Evolutionary conservation across 2,329 filamentous ascomycete genomes (phyloP).

Genomic region (Clarireedia hainanense): DNA sequence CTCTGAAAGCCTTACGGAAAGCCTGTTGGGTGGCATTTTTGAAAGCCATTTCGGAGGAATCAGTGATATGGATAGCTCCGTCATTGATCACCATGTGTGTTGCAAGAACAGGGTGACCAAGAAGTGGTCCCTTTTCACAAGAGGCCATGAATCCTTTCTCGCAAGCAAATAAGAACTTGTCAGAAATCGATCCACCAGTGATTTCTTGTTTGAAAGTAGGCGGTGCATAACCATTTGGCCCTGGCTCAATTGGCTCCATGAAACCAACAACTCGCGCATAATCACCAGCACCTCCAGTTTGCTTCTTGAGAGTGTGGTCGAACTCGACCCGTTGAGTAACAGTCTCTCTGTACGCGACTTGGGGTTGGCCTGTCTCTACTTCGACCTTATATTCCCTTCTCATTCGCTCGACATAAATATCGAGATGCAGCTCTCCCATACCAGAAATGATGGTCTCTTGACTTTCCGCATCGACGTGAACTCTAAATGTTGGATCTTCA

Average conservation of each 20-base stretch:
- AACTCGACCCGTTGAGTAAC: constrained; percentile 74
- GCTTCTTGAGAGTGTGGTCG: constrained; percentile 90
- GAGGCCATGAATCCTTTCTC: constrained; percentile 86
- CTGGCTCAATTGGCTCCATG: constrained; percentile 68
- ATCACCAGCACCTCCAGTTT: constrained; percentile 91
- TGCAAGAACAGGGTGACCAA: constrained; percentile 89
- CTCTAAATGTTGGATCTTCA: constrained; percentile 95
- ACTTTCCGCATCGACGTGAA: constrained; percentile 84
- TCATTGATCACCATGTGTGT: constrained; percentile 89
- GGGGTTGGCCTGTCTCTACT: constrained; percentile 89
- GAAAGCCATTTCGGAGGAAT: constrained; percentile 96
- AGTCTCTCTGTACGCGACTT: constrained; percentile 95
- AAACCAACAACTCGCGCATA: constrained; percentile 87
- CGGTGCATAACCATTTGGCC: constrained; percentile 48
- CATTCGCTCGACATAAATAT: constrained; percentile 97
- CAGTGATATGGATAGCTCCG: constrained; percentile 93
- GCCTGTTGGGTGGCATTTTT: constrained; percentile 91
- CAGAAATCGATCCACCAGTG: constrained; percentile 80
- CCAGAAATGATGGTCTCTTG: constrained; percentile 97
- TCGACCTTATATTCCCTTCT: constrained; percentile 95
- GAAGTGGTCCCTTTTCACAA: constrained; percentile 78
- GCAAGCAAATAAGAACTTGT: constrained; percentile 93
- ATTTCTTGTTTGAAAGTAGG: constrained; percentile 81
- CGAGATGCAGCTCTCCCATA: constrained; percentile 95
- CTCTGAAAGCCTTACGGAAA: constrained; percentile 86